phyloP scores from a whole-genome alignment of 140 eudicot species.

The Ambrosia hybrid region DNA sequence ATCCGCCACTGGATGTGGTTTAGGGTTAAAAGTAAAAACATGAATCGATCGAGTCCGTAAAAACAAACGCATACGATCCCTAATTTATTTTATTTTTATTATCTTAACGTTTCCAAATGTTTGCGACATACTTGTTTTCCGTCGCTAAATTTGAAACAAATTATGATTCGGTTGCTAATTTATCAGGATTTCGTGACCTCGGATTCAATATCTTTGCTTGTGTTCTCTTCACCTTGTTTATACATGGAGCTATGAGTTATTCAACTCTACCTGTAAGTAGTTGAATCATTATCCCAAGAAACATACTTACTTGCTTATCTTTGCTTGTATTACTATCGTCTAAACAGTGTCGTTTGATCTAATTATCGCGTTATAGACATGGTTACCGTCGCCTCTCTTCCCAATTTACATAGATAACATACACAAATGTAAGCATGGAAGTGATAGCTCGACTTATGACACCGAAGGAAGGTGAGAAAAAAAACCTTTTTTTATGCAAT shows the following conservation, averaged over 20 bases:
- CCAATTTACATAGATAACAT: conserved; percentile 48
- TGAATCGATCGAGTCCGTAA: too few species aligned
- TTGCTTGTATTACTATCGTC: not conserved
- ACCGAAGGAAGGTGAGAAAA: conserved; percentile 55
- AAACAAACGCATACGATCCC: too few species aligned
- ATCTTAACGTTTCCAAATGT: too few species aligned
- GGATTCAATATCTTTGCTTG: conserved; percentile 48
- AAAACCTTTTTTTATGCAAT: not conserved
- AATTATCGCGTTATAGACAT: conserved; percentile 29
- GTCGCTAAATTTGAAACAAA: too few species aligned
- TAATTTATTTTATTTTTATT: too few species aligned
- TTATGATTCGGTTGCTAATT: too few species aligned
- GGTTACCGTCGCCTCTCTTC: conserved; percentile 49
- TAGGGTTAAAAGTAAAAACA: too few species aligned
- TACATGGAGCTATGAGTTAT: conserved; percentile 52
- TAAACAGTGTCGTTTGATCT: not conserved
- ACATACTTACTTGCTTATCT: too few species aligned
- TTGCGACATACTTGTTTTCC: too few species aligned
- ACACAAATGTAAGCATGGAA: conserved; percentile 54
- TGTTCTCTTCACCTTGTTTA: conserved; percentile 30
- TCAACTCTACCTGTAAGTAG: conserved; percentile 46
- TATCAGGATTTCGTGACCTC: conserved; percentile 51
- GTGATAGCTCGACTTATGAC: conserved; percentile 49
- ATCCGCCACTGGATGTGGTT: not conserved
- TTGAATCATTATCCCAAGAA: not conserved